A percentile compares a stretch with the other conserved stretches of the same genome.
Evolutionary conservation across 352 stramenopile genomes (phyloP).

Genomic region (Globisporangium nodosum): DNA sequence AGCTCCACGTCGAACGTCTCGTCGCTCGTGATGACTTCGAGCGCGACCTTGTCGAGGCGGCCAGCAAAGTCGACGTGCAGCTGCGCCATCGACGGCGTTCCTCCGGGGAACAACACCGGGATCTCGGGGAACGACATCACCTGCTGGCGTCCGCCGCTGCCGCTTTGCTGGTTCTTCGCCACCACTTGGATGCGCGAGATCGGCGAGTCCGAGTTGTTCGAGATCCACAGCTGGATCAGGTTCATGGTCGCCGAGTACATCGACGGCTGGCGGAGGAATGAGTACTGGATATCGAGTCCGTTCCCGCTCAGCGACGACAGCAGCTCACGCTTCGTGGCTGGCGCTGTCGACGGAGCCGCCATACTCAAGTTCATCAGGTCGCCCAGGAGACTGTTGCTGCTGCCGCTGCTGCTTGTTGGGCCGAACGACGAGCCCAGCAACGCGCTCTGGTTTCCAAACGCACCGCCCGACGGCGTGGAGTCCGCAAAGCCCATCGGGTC

Average conservation of each 20-base stretch:
- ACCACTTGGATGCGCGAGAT: slow-evolving; percentile 47
- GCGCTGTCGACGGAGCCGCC: slow-evolving; percentile 19
- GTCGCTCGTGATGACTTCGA: slow-evolving; percentile 53
- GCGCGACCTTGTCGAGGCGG: slow-evolving; percentile 54
- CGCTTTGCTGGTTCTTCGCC: slow-evolving; percentile 16
- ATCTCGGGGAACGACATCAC: slow-evolving; percentile 82
- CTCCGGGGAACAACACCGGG: slow-evolving; percentile 76
- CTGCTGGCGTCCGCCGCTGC: slow-evolving; percentile 15
- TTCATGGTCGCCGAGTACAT: slow-evolving; percentile 63
- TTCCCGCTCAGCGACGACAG: slow-evolving; percentile 46
- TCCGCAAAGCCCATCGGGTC: slow-evolving; percentile 46
- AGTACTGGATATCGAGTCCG: slow-evolving; percentile 61
- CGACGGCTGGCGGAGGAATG: slow-evolving; percentile 55
- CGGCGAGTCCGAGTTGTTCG: slow-evolving; percentile 57
- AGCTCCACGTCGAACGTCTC: slow-evolving; percentile 57
- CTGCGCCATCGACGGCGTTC: slow-evolving; percentile 63
- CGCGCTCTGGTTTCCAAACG: slow-evolving; percentile 11
- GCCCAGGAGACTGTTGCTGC: slow-evolving; percentile 27
- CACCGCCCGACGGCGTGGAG: slow-evolving; percentile 12
- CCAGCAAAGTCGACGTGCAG: slow-evolving; percentile 82
- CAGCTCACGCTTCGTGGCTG: slow-evolving; percentile 33
- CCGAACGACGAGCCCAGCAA: slow-evolving; percentile 4
- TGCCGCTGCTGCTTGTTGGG: slow-evolving; percentile 10
- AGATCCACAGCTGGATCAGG: slow-evolving; percentile 63
- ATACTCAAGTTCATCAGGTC: slow-evolving; percentile 67